Evolutionary conservation across 2,329 filamentous ascomycete species (phyloP).

Genomic region (Hypoxylon sp.): DNA sequence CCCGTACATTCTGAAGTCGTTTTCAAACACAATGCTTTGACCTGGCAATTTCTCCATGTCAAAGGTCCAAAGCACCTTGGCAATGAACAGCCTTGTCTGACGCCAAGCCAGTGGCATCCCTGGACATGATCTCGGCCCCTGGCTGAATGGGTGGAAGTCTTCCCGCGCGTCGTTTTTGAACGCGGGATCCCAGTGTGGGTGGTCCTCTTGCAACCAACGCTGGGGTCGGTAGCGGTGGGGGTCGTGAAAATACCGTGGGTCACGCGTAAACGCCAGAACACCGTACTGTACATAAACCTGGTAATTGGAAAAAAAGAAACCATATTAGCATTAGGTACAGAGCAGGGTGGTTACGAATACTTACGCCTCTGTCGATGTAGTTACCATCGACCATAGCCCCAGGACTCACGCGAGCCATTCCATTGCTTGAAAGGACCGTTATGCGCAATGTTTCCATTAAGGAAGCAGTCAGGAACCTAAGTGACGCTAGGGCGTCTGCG

Average conservation of each 20-base stretch:
- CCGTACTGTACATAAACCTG: constrained; percentile 16
- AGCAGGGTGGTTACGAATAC: constrained; percentile 3
- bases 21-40: neutral
- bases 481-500: constrained; percentile 18
- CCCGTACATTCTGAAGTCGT: neutral
- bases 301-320: neutral
- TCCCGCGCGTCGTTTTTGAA: constrained; percentile 25
- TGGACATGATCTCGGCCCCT: constrained; percentile 28
- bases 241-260: constrained; percentile 26
- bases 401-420: constrained; percentile 42
- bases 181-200: constrained; percentile 29
- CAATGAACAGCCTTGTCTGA: constrained; percentile 5
- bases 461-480: constrained; percentile 41
- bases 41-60: neutral
- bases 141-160: constrained; percentile 34
- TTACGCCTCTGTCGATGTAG: constrained; percentile 42
- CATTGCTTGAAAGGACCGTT: constrained; percentile 28
- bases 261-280: constrained; percentile 18
- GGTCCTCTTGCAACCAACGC: constrained; percentile 32
- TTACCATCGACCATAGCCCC: constrained; percentile 44
- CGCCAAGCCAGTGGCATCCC: constrained; percentile 13
- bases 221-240: constrained; percentile 27
- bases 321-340: neutral
- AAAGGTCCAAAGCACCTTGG: constrained; percentile 3
- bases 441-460: constrained; percentile 41